phyloP scores from a whole-genome alignment of 805 yeast genomes.

The Spencermartinsiella europaea region DNA sequence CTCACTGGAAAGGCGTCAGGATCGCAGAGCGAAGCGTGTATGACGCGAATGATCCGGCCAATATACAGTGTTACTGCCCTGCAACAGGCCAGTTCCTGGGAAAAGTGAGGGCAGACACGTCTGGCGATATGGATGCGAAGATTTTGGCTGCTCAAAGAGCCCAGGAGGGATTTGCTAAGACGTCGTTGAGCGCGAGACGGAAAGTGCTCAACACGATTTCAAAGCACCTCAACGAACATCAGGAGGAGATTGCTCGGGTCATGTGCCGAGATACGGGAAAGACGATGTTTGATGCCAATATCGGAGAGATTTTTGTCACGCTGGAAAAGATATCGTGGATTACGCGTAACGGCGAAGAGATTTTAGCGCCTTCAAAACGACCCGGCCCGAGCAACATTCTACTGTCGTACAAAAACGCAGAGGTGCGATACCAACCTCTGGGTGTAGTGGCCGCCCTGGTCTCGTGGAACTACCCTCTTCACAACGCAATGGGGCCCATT shows the following conservation, averaged over 20 bases:
- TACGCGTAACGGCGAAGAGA: constrained; percentile 70
- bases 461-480: constrained; percentile 98
- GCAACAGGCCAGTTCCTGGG: constrained; percentile 93
- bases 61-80: constrained; percentile 86
- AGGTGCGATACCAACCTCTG: constrained; percentile 88
- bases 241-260: constrained; percentile 78
- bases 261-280: constrained; percentile 98
- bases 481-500: constrained; percentile 87
- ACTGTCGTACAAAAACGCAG: constrained; percentile 87
- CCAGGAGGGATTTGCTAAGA: constrained; percentile 46
- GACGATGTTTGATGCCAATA: constrained; percentile 87
- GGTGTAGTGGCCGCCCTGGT: constrained; percentile 87
- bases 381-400: constrained; percentile 84
- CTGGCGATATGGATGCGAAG: constrained; percentile 63
- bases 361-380: constrained; percentile 64
- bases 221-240: constrained; percentile 71
- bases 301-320: constrained; percentile 91
- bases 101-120: constrained; percentile 56
- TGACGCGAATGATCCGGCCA: constrained; percentile 57
- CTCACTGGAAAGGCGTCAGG: constrained; percentile 89
- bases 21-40: constrained; percentile 55
- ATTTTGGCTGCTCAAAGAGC: constrained; percentile 52
- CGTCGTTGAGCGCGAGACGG: constrained; percentile 62
- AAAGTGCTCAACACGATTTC: constrained; percentile 65
- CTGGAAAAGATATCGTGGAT: constrained; percentile 91